Conservation (phyloP, 2,329 filamentous ascomycete genomes). For the Aspergillus cejpii region DNA sequence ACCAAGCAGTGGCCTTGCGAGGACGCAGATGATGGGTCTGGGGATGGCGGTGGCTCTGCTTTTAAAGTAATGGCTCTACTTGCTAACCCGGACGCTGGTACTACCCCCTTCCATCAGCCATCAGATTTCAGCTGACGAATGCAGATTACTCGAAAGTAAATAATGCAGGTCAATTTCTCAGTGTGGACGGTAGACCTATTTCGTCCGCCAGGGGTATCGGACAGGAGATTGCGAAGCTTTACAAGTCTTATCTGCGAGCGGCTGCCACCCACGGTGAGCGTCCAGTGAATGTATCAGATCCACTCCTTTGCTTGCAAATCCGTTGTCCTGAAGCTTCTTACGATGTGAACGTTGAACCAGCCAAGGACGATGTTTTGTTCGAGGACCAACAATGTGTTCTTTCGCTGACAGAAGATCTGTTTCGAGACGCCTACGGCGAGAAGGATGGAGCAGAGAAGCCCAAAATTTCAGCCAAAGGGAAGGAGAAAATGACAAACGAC, state of each 20-base stretch:
- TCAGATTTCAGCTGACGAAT: slow-evolving; percentile 15
- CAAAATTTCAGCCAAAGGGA: slow-evolving; percentile 1
- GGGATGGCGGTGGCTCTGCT: slow-evolving; percentile 13
- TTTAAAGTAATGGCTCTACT: slow-evolving; percentile 47
- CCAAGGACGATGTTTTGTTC: slow-evolving; percentile 58
- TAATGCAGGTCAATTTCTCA: slow-evolving; percentile 46
- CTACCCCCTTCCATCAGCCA: background rate
- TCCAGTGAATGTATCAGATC: slow-evolving; percentile 39
- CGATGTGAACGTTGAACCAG: slow-evolving; percentile 57
- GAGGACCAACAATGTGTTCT: slow-evolving; percentile 44
- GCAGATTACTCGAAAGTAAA: slow-evolving; percentile 35
- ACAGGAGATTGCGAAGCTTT: slow-evolving; percentile 48
- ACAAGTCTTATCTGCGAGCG: slow-evolving; percentile 46
- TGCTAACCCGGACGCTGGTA: slow-evolving; percentile 41
- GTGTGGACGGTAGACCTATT: slow-evolving; percentile 53
- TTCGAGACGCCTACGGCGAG: slow-evolving; percentile 14
- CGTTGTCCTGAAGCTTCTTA: slow-evolving; percentile 50
- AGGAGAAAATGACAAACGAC: background rate
- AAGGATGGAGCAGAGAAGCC: background rate
- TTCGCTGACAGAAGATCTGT: slow-evolving; percentile 38
- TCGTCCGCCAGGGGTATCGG: slow-evolving; percentile 45
- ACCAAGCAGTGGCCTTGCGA: slow-evolving; percentile 25
- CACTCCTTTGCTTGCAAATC: slow-evolving; percentile 52
- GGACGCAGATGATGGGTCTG: background rate
- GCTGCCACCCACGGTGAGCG: slow-evolving; percentile 15